These are phyloP conservation scores for Amphicarpaea edgeworthii DNA, from an alignment of 306 rosid genomes.

Conservation along the genomic window DNA sequence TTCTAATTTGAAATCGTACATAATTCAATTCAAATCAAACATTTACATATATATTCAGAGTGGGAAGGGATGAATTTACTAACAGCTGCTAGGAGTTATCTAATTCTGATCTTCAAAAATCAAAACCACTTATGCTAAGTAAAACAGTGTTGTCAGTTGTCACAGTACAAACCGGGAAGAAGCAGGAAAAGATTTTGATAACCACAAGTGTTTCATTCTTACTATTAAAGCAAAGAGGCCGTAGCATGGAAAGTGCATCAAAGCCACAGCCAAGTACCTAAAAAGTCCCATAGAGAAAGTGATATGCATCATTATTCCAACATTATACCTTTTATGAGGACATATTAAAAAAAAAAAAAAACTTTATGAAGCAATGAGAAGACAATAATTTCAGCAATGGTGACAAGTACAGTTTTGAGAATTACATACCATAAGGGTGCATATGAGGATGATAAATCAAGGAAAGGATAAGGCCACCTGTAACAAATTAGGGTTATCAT, in stretches of 20 bases:
- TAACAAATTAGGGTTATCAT: constrained; percentile 8
- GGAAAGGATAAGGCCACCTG: constrained; percentile 99
- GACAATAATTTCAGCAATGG: constrained; percentile 13
- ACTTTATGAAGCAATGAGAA: constrained; percentile 19
- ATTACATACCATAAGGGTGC: constrained; percentile 90
- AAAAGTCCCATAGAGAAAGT: constrained; percentile 5
- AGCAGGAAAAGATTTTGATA: constrained; percentile 65
- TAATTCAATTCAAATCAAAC: too few relatives aligned
- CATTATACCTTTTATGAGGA: too few relatives aligned
- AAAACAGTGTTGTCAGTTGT: too few relatives aligned
- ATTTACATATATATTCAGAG: too few relatives aligned
- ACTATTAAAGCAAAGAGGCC: constrained; percentile 60
- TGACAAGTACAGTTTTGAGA: background rate
- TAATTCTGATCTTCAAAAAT: too few relatives aligned
- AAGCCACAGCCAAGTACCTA: constrained; percentile 86
- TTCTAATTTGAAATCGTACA: too few relatives aligned
- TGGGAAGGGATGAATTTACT: too few relatives aligned
- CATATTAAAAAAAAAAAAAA: too few relatives aligned
- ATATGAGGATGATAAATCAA: constrained; percentile 72
- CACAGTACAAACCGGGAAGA: constrained; percentile 50
- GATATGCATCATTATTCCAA: too few relatives aligned
- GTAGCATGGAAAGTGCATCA: constrained; percentile 84
- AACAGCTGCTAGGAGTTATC: too few relatives aligned
- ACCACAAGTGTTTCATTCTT: constrained; percentile 57
- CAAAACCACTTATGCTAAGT: too few relatives aligned